Evolutionary conservation across 257 asterid genomes (phyloP).

Genomic region (Rehmannia glutinosa): DNA sequence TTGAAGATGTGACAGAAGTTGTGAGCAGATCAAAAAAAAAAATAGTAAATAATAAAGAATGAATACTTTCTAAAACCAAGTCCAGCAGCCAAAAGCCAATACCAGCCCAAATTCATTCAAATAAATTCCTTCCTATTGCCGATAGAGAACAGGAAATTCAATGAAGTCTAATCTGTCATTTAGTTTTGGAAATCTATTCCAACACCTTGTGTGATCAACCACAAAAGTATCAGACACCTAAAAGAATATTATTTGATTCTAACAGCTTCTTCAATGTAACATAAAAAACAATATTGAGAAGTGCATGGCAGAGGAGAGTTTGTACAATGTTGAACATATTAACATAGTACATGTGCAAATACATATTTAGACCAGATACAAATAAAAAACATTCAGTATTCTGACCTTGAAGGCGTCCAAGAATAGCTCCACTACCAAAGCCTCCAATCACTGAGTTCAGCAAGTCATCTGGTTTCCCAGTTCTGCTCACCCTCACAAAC

Average conservation of each 20-base stretch:
- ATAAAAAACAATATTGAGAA: background rate
- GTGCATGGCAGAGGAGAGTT: background rate
- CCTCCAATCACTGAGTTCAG: slow-evolving; percentile 86
- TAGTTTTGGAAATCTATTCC: background rate
- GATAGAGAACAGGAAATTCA: background rate
- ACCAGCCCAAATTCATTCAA: background rate
- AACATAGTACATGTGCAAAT: background rate
- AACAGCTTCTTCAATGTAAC: too few relatives aligned
- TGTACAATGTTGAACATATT: background rate
- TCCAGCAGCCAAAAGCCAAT: background rate
- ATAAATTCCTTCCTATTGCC: background rate
- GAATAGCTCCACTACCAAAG: slow-evolving; percentile 81
- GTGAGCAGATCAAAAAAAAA: too few relatives aligned
- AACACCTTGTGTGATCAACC: background rate
- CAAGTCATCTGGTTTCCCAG: slow-evolving; percentile 80
- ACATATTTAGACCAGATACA: background rate
- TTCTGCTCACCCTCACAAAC: slow-evolving; percentile 70
- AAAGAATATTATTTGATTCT: too few relatives aligned
- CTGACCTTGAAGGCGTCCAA: slow-evolving; percentile 94
- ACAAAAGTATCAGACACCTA: background rate
- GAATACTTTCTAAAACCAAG: too few relatives aligned
- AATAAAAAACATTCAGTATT: background rate
- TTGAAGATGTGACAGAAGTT: too few relatives aligned
- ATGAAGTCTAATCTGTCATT: background rate
- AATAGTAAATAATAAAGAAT: too few relatives aligned